Base-by-base conservation (phyloP, 208 protist species). In the Trypanosoma vivax region DNA sequence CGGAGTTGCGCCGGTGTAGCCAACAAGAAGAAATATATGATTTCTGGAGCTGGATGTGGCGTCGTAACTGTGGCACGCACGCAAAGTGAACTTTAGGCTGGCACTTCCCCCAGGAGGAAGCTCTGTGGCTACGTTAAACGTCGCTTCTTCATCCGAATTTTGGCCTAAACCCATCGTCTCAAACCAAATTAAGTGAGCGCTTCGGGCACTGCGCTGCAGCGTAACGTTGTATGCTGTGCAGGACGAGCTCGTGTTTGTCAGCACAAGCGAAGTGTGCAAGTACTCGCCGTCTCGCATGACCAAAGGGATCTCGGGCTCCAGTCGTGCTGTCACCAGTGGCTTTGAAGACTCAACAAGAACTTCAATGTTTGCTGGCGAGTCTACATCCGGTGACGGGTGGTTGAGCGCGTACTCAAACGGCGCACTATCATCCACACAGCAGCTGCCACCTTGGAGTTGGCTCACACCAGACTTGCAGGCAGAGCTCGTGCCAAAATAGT, bases 211-310 rank as follows among this genome's bases (percentile, higher is more conserved):
- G 37, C 79, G 86, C 53, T 90, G 86, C 28, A 90, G 50, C n/a
- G 69, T 67, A 10, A 93, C 69, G 50, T 73, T 71, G 11, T 47
- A 47, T n/a, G 82, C 86, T 23, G 63, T 53, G 25, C 70, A 54
- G n/a, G 83, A 45, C 24, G 63, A 52, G 58, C 77, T 86, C 7
- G 65, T 54, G 62, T 93, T 93, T 31, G 50, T 50, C 39, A 93
- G 43, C 6, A 72, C 40, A 5, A 93, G 74, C 23, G 39, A 74
- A 7, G 79, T 88, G 50, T 66, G 60, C 33, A 76, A 83, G 59
- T 83, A 83, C 64, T 93, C 79, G 9, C 86, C 86, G 50, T 93
- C 79, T 37, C 65, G 75, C 56, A 93, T 70, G 6, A 57, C 38
- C 0, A 59, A 29, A n/a, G 86, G 86, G 19, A 93, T 59, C 10